Evolutionary conservation across 176 grass and related monocot species (phyloP).

Genomic region (Poa pratensis): DNA sequence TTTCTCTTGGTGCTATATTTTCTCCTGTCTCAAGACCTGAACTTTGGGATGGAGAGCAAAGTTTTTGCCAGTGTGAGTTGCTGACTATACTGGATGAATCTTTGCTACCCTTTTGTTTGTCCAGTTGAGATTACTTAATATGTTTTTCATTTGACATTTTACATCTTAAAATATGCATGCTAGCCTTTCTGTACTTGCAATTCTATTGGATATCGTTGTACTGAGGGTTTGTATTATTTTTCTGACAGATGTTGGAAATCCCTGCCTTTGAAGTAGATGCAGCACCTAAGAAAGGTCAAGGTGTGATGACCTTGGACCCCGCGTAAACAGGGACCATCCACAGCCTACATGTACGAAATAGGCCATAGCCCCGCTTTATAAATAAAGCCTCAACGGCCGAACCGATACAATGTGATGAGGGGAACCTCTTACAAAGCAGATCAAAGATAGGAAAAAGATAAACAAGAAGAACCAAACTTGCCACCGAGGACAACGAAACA

Average conservation of each 20-base stretch:
- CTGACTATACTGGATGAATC: not conserved
- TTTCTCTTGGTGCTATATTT: not conserved
- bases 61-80: not conserved
- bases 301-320: constrained; percentile 35
- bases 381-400: too few species aligned
- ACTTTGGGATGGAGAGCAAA: not conserved
- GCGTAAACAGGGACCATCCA: constrained; percentile 35
- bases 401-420: too few species aligned
- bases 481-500: too few species aligned
- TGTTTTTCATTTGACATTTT: constrained; percentile 32
- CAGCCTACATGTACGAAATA: constrained; percentile 6
- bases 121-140: constrained; percentile 21
- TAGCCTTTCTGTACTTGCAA: not conserved
- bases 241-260: constrained; percentile 39
- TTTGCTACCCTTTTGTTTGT: constrained; percentile 5
- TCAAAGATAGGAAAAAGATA: too few species aligned
- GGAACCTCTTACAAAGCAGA: too few species aligned
- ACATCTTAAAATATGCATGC: constrained; percentile 24
- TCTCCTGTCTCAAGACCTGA: constrained; percentile 6
- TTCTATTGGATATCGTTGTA: not conserved
- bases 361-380: too few species aligned
- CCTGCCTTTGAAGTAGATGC: constrained; percentile 38
- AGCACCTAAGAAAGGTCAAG: constrained; percentile 41
- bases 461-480: too few species aligned
- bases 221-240: constrained; percentile 11